Percentiles rank a stretch among this genome's conserved stretches.
Evolutionary conservation across 208 protist species (phyloP).

Genomic region (Novymonas esmeraldas): DNA sequence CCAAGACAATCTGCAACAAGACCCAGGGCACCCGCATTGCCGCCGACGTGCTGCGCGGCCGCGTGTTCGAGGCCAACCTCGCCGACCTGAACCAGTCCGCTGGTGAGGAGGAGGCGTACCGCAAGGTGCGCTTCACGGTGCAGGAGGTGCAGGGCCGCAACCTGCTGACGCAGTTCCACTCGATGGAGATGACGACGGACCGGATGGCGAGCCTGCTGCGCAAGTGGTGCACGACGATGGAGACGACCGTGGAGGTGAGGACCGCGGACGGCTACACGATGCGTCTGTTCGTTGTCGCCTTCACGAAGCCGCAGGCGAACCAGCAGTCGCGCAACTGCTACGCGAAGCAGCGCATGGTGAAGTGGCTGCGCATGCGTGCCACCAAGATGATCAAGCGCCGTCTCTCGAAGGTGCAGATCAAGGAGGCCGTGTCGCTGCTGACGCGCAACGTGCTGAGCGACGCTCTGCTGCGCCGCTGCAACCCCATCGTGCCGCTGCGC

Average conservation of each 20-base stretch:
- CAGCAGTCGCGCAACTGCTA: slow-evolving; percentile 98
- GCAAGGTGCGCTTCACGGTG: slow-evolving; percentile 97
- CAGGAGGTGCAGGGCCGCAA: slow-evolving; percentile 98
- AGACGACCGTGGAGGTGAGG: slow-evolving; percentile 95
- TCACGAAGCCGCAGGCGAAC: slow-evolving; percentile 95
- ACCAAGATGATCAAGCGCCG: slow-evolving; percentile 94
- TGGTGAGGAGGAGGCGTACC: slow-evolving; percentile 84
- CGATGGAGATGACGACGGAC: slow-evolving; percentile 98
- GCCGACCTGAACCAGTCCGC: slow-evolving; percentile 96
- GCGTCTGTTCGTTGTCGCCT: slow-evolving; percentile 98
- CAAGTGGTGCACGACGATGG: slow-evolving; percentile 99
- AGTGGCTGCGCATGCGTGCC: slow-evolving; percentile 95
- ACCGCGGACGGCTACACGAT: slow-evolving; percentile 98
- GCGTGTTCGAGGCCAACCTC: slow-evolving; percentile 98
- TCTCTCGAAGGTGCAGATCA: slow-evolving; percentile 89
- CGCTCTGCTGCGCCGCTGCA: slow-evolving; percentile 95
- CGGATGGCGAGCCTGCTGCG: slow-evolving; percentile 96
- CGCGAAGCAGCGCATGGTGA: slow-evolving; percentile 96
- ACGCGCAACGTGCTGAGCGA: slow-evolving; percentile 95
- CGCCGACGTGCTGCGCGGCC: slow-evolving; percentile 95
- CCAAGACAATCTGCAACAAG: slow-evolving; percentile 98
- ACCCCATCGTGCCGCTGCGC: slow-evolving; percentile 97
- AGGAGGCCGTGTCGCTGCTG: slow-evolving; percentile 95
- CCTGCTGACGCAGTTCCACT: slow-evolving; percentile 99
- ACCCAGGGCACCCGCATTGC: slow-evolving; percentile 96